Conservation (phyloP, 345 rosid species). For the thale cress (Arabidopsis thaliana) region TAIR10.1 NC_003074.8:20800001-20800500, state of each 20-base stretch:
- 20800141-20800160: constrained; percentile 13
- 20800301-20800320: neutral
- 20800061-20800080: neutral
- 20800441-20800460: constrained; percentile 35
- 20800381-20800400: constrained; percentile 20
- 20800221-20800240: constrained; percentile 14
- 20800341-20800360: constrained; percentile 19
- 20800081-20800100: neutral
- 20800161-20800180: constrained; percentile 35
- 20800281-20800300: neutral
- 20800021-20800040: neutral
- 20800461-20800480: constrained; percentile 20
- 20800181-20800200: constrained; percentile 33
- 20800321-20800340: neutral
- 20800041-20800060: neutral
- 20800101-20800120: constrained; percentile 1
- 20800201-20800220: constrained; percentile 23
- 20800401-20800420: neutral
- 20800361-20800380: neutral
- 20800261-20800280: constrained; percentile 13
- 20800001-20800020: neutral
- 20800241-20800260: constrained; percentile 3
- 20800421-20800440: constrained; percentile 16
- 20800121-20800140: constrained; percentile 1
- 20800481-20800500: constrained; percentile 19